Evolutionary conservation across 192 early-diverging fungal species (phyloP).

Genomic region (Gamsiella multidivaricata): DNA sequence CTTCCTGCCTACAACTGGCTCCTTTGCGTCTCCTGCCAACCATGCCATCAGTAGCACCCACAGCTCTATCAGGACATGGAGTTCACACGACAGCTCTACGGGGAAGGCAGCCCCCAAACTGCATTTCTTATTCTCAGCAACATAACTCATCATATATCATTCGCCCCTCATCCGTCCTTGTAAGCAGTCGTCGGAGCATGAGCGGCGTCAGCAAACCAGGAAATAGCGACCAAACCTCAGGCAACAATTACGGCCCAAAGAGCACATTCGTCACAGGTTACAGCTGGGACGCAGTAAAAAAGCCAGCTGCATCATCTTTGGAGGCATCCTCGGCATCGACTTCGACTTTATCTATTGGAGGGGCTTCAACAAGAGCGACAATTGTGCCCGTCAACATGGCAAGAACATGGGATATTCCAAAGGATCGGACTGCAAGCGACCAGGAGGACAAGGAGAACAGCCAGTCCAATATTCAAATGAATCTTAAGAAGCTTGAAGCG

Average conservation of each 20-base stretch:
- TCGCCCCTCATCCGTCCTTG: not conserved
- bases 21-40: not conserved
- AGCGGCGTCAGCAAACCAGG: not conserved
- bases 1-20: not conserved
- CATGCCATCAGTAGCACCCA: no score
- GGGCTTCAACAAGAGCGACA: not conserved
- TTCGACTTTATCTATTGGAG: no score
- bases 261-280: conserved; percentile 16
- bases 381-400: not conserved
- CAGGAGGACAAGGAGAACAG: conserved; percentile 13
- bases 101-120: not conserved
- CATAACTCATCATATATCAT: not conserved
- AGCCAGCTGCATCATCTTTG: not conserved
- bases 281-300: conserved; percentile 1
- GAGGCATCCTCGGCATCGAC: not conserved
- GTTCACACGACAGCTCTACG: not conserved
- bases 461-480: conserved; percentile 31
- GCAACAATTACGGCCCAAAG: not conserved
- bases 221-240: not conserved
- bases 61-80: not conserved
- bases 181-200: not conserved
- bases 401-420: conserved; percentile 22
- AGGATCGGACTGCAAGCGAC: not conserved
- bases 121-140: not conserved
- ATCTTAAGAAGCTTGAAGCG: conserved; percentile 43